phyloP scores from a whole-genome alignment of 371 early-diverging fungal genomes.

The Umbelopsis sp. region DNA sequence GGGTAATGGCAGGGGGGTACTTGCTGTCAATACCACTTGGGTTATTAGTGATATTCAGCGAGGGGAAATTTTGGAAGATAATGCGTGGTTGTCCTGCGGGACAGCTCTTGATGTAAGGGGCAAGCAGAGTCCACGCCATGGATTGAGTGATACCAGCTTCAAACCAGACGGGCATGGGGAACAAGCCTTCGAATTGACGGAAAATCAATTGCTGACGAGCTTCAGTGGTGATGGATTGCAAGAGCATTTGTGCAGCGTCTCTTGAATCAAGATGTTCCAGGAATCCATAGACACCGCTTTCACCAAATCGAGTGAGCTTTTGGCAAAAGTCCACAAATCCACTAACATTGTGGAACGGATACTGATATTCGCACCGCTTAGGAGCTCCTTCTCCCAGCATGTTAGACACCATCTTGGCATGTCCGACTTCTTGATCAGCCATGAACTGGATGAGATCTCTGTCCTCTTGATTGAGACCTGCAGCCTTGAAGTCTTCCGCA shows the following conservation, averaged over 20 bases:
- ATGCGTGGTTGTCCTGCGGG: not conserved
- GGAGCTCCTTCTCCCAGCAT: not conserved
- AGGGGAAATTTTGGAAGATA: not conserved
- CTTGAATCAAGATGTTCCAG: not conserved
- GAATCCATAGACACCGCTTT: not conserved
- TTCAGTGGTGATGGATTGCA: not conserved
- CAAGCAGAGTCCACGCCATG: not conserved
- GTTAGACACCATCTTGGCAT: not conserved
- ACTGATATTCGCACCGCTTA: not conserved
- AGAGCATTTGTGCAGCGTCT: not conserved
- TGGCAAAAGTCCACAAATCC: slow-evolving; percentile 1
- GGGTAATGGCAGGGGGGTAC: not conserved
- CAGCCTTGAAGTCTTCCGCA: not conserved
- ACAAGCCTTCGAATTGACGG: not conserved
- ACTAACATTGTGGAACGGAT: not conserved
- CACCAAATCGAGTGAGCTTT: not conserved
- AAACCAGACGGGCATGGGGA: not conserved
- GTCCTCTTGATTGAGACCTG: not conserved
- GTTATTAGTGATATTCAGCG: not conserved
- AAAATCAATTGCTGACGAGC: not conserved
- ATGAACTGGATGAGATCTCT: not conserved
- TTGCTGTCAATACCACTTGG: not conserved
- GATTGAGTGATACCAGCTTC: not conserved
- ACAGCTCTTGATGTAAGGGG: not conserved
- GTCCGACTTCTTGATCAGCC: slow-evolving; percentile 1